A percentile compares a stretch with the other conserved stretches of the same genome.
phyloP scores from a whole-genome alignment of 192 early-diverging fungal genomes.

The Podochytrium sp. region DNA sequence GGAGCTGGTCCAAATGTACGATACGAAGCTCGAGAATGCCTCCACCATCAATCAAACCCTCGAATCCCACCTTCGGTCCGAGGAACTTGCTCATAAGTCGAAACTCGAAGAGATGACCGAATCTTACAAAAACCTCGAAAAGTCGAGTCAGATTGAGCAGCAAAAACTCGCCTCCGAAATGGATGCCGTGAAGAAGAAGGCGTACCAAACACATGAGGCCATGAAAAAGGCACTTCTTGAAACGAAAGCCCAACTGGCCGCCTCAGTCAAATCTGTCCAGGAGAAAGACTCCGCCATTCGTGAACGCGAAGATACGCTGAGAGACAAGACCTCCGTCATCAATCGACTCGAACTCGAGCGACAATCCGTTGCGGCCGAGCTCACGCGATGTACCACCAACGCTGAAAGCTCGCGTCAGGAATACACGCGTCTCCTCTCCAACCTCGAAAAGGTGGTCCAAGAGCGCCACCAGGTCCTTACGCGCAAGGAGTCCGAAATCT shows the following conservation, averaged over 20 bases:
- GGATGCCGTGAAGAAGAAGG: constrained; percentile 32
- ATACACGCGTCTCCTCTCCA: constrained; percentile 1
- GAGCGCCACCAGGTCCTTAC: constrained; percentile 43
- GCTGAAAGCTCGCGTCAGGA: constrained; percentile 32
- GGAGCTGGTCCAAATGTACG: neutral
- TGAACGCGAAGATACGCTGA: constrained; percentile 10
- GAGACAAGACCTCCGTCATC: constrained; percentile 22
- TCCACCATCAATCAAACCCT: constrained; percentile 19
- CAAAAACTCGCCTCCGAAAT: constrained; percentile 35
- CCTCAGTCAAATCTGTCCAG: neutral
- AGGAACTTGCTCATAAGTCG: neutral
- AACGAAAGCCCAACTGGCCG: constrained; percentile 23
- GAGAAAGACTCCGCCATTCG: constrained; percentile 17
- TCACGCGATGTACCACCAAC: constrained; percentile 1
- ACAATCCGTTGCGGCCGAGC: constrained; percentile 9
- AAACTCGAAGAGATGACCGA: constrained; percentile 9
- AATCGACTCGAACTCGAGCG: constrained; percentile 32
- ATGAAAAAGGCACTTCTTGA: constrained; percentile 35
- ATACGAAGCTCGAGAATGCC: neutral
- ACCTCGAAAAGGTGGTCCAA: constrained; percentile 36
- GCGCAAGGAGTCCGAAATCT: constrained; percentile 39
- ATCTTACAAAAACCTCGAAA: constrained; percentile 6
- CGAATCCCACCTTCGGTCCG: constrained; percentile 10
- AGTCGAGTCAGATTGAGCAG: constrained; percentile 26
- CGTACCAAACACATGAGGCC: constrained; percentile 22